Base-by-base conservation (phyloP, 192 early-diverging fungal genomes). In the Linnemannia schmuckeri region DNA sequence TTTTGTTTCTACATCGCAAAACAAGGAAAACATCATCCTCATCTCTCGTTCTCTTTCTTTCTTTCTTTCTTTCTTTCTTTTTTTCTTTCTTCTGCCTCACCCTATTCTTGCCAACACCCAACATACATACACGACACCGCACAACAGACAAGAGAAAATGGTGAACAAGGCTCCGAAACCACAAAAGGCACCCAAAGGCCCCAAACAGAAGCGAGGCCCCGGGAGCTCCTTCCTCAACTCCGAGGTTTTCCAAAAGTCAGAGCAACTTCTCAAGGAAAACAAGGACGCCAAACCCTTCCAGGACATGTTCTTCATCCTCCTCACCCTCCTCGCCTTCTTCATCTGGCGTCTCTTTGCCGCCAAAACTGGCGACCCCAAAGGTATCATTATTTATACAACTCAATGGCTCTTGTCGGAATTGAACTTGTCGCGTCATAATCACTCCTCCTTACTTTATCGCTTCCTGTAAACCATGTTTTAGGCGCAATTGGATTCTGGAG, bases 161-260 rank as follows among this genome's bases (percentile, higher is more conserved):
- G 76, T 84, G 71, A 74, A 74, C 46, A 84, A 84, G 47, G 76
- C 82, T 57, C 72, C 82, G 46, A 84, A 84, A 78, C 49, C 82
- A 73, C 44, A 57, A 44, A 84, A 84, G 68, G 77, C 82, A 1
- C 73, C 63, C 72, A 84, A 84, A 74, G 77, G 72, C 12, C 71
- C 57, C 15, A 78, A 79, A 52, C 71, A 73, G 49, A 46, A 68
- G 17, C 71, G 71, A 78, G 71, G 41, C 37, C 73, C 46, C 12
- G 27, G 20, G 8, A 79, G 72, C 44, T 80, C 66, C 24, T 76
- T 69, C n/a, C 70, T 72, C 6, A 72, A 55, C 70, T 79, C 83
- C 4, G 71, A 72, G 12, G 41, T 86, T n/a, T 86, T 80, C 33
- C 37, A 27, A 33, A 68, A 71, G 27, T 77, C 78, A 1, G 70